Evolutionary conservation across 2,329 filamentous ascomycete genomes (phyloP).

Genomic region (Claviceps quebecensis): DNA sequence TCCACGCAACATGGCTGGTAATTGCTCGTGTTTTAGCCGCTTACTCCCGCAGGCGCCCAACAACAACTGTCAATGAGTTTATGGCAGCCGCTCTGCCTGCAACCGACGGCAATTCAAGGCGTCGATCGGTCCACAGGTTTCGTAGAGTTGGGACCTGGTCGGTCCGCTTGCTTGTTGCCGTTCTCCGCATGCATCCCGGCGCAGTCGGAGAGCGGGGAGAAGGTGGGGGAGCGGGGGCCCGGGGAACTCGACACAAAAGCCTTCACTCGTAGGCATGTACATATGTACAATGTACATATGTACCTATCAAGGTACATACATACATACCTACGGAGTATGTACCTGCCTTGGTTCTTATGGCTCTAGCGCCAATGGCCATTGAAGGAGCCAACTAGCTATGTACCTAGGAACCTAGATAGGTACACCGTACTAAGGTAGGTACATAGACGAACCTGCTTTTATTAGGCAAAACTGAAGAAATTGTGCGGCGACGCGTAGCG

Average conservation of each 20-base stretch:
- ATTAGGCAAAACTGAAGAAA: no score
- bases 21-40: no score
- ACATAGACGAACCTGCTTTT: not conserved
- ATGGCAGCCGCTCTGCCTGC: no score
- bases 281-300: not conserved
- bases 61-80: no score
- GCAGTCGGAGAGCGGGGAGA: not conserved
- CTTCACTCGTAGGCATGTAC: not conserved
- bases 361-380: not conserved
- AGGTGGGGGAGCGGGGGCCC: not conserved
- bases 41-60: no score
- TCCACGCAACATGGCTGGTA: no score
- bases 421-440: no score
- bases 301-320: not conserved
- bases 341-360: not conserved
- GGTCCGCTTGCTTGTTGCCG: not conserved
- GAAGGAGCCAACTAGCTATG: not conserved
- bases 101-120: not conserved
- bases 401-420: no score
- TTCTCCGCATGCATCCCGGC: conserved; percentile 1
- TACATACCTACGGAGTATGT: no score
- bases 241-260: not conserved
- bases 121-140: not conserved
- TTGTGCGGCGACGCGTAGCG: no score
- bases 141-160: not conserved